Conservation (phyloP, 306 rosid species). For the Mucuna pruriens region DNA sequence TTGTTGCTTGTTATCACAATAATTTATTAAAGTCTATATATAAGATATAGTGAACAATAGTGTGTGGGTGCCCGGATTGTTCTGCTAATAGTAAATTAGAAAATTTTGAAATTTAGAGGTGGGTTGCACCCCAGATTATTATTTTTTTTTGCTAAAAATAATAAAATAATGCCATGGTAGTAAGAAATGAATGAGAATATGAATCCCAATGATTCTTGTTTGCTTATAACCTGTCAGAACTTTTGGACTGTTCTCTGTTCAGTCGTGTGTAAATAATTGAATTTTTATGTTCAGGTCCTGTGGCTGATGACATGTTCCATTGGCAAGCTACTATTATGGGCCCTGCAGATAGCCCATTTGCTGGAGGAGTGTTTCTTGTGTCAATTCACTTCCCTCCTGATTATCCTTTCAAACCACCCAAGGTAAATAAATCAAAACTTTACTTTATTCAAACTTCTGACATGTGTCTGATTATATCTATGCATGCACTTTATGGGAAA, state of each 20-base stretch:
- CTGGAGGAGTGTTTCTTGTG: conserved; percentile 57
- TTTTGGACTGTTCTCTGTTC: not conserved
- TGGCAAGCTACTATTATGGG: conserved; percentile 53
- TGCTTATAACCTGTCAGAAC: not conserved
- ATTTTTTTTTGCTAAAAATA: not conserved
- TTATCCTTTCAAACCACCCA: conserved; percentile 66
- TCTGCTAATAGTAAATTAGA: not conserved
- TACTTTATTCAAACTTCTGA: not conserved
- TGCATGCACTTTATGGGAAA: not conserved
- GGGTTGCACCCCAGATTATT: not conserved
- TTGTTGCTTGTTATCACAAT: not conserved
- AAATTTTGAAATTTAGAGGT: not conserved
- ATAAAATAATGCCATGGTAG: not conserved
- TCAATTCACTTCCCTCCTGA: conserved; percentile 45
- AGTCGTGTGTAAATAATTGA: not conserved
- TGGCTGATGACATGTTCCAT: conserved; percentile 37
- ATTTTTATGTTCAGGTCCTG: conserved; percentile 31
- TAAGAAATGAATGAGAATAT: not conserved
- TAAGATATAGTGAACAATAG: not conserved
- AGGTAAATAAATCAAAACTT: conserved; percentile 42
- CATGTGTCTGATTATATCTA: not conserved
- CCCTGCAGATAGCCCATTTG: conserved; percentile 45
- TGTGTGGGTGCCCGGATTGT: not conserved
- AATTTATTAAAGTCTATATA: not conserved
- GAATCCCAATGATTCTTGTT: not conserved